Base-by-base conservation (phyloP, 2,329 filamentous ascomycete species). In the Rhynchosporium graminicola region DNA sequence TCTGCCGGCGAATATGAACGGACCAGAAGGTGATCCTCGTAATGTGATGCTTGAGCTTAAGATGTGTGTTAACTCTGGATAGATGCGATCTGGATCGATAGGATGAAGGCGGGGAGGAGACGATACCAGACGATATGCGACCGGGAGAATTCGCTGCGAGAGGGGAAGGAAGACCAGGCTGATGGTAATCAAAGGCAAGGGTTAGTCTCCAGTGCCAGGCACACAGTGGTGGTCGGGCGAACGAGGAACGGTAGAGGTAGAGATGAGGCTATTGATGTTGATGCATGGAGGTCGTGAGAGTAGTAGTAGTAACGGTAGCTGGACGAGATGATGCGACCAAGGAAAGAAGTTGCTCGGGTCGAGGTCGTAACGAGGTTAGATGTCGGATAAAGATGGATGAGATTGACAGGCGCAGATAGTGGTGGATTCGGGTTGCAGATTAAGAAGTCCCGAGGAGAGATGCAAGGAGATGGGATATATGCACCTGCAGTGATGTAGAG, bases 71-170 rank as follows among this genome's bases (percentile, higher is more conserved):
- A 63, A 59, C 57, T 47, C 13, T 60, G 51, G 57, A 65, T 66
- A 63, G 61, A 62, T 20, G 20, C 20, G 20, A 20, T 43, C 59
- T 52, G 52, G 59, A 59, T 65, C 59, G 67, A 70, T 70, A 68
- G 67, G 68, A 65, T n/a, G 65, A 66, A 56, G 68, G 67, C 63
- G 59, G 68, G 68, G 64, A 56, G 59, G 50, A 38, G 45, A 31
- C 4, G 4, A 51, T 60, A 61, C 48, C 61, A 51, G 33, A 61
- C 15, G 43, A 63, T 63, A 69, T 68, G 67, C 68, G 68, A 69
- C 64, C 65, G 69, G 67, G 58, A 62, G 65, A 63, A 63, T 63
- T 46, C 51, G 56, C 59, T 58, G 54, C 59, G 60, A 47, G 29
- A 57, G 45, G 12, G 13, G 48, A 15, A 51, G 31, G 48, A 29